Evolutionary conservation across 495 filamentous ascomycete species (phyloP).

Genomic region (Opeltia flavorubescens): DNA sequence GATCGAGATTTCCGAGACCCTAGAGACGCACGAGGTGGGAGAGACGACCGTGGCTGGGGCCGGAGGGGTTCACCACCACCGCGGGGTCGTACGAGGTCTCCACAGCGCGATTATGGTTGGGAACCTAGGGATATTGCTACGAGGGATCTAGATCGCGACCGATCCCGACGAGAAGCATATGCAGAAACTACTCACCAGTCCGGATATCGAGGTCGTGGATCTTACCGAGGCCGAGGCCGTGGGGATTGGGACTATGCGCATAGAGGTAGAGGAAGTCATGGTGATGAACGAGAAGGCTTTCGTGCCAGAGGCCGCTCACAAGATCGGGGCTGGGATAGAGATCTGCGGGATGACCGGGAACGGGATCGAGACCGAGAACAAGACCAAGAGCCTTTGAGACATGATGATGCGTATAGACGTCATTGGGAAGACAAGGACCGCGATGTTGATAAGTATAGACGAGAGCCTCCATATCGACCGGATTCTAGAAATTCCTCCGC

Average conservation of each 20-base stretch:
- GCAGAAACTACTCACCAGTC: conserved; percentile 42
- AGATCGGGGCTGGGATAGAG: conserved; percentile 27
- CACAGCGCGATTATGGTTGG: conserved; percentile 34
- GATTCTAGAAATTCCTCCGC: conserved; percentile 26
- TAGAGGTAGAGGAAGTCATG: conserved; percentile 42
- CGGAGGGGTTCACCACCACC: conserved; percentile 19
- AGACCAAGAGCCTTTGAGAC: conserved; percentile 26
- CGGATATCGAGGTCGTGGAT: conserved; percentile 36
- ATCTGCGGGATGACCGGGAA: conserved; percentile 33
- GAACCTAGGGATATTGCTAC: conserved; percentile 25
- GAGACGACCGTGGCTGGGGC: conserved; percentile 27
- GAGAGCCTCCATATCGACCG: conserved; percentile 31
- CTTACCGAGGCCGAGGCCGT: conserved; percentile 49
- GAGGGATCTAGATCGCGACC: conserved; percentile 25
- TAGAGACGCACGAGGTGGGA: conserved; percentile 26
- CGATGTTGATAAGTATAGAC: conserved; percentile 41
- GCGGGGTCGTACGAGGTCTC: conserved; percentile 25
- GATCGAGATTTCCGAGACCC: conserved; percentile 32
- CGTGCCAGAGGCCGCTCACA: conserved; percentile 51
- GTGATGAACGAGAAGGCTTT: conserved; percentile 48
- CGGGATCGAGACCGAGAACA: conserved; percentile 26
- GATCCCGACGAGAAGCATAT: conserved; percentile 42
- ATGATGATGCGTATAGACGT: conserved; percentile 30
- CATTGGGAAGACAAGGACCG: conserved; percentile 44
- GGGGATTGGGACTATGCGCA: conserved; percentile 48